These are phyloP conservation scores for Theileria orientalis DNA, from an alignment of 169 alveolate genomes.

Conservation along the genomic window DNA sequence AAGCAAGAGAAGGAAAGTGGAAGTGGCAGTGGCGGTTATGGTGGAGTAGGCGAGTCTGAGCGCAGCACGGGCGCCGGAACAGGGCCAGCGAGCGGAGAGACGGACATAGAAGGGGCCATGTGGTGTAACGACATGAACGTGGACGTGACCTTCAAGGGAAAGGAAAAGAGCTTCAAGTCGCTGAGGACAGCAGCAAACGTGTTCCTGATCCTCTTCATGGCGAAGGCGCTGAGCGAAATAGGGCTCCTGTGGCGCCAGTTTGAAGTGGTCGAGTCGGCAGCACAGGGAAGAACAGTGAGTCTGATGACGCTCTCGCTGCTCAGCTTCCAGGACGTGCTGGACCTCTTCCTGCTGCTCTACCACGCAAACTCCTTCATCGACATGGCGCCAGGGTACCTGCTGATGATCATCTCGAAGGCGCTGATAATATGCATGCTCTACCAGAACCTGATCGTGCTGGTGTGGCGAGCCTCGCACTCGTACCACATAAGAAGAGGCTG, in stretches of 20 bases:
- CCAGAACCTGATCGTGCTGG: conserved; percentile 63
- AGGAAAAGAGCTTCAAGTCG: conserved; percentile 46
- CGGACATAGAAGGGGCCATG: neutral
- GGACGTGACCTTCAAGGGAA: conserved; percentile 18
- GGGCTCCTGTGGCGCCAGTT: conserved; percentile 27
- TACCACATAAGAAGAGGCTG: conserved; percentile 69
- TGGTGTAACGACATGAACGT: conserved; percentile 24
- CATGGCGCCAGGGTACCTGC: conserved; percentile 23
- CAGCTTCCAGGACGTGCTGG: conserved; percentile 69
- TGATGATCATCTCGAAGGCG: conserved; percentile 61
- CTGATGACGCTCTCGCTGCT: conserved; percentile 61
- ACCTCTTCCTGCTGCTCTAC: conserved; percentile 63
- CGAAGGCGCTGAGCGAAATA: conserved; percentile 22
- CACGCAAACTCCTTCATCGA: conserved; percentile 56
- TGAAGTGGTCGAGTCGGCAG: conserved; percentile 18
- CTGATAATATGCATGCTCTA: conserved; percentile 66
- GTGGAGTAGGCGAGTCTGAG: neutral
- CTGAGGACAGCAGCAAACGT: neutral
- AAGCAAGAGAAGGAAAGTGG: no score
- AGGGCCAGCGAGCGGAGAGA: no score
- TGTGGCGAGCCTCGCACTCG: conserved; percentile 75
- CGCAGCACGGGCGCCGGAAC: neutral
- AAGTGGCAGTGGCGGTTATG: neutral
- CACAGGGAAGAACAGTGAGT: conserved; percentile 53
- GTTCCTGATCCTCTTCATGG: conserved; percentile 10